phyloP scores from a whole-genome alignment of 345 rosid species.

The Durio zibethinus region DNA sequence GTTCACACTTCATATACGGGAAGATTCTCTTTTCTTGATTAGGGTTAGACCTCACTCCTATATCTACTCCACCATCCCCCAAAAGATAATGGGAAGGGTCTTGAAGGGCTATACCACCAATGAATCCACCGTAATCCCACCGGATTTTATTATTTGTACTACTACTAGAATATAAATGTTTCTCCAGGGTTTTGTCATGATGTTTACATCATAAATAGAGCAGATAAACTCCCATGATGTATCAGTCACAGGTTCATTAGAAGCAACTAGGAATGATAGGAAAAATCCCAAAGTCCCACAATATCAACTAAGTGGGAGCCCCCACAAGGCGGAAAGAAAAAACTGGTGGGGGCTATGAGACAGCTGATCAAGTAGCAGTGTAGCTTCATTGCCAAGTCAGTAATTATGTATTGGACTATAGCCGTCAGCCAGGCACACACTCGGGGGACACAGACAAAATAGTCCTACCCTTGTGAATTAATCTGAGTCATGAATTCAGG shows the following conservation, averaged over 20 bases:
- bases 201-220: not conserved
- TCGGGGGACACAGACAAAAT: not conserved
- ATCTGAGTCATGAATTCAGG: not conserved
- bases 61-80: not conserved
- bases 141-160: too few species aligned
- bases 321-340: not conserved
- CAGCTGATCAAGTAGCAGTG: not conserved
- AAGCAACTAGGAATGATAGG: not conserved
- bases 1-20: too few species aligned
- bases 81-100: not conserved
- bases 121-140: too few species aligned
- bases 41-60: too few species aligned
- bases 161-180: too few species aligned
- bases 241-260: not conserved
- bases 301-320: not conserved
- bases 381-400: not conserved
- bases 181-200: not conserved
- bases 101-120: too few species aligned
- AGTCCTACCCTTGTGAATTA: not conserved
- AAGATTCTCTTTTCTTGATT: not conserved
- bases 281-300: not conserved
- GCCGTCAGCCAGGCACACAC: not conserved
- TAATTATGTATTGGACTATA: not conserved
- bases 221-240: not conserved
- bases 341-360: not conserved